These are phyloP conservation scores for Candida alai DNA, from an alignment of 805 yeast species.

Conservation along the genomic window DNA sequence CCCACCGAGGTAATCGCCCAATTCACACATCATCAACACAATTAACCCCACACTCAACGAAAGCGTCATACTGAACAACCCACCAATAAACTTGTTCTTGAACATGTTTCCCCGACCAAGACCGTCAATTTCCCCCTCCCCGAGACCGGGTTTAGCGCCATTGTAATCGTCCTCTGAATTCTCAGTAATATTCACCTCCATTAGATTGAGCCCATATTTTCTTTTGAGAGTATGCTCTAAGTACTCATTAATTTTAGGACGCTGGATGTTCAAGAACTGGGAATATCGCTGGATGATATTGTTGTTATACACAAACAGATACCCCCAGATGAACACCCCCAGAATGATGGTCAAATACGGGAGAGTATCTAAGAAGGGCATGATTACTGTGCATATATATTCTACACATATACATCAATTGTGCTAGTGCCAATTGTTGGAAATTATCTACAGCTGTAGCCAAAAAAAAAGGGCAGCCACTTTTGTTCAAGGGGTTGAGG, in stretches of 20 bases:
- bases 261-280: conserved; percentile 10
- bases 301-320: conserved; percentile 12
- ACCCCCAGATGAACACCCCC: conserved; percentile 8
- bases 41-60: conserved; percentile 31
- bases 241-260: conserved; percentile 22
- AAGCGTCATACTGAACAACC: conserved; percentile 25
- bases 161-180: conserved; percentile 7
- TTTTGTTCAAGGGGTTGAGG: too few relatives aligned
- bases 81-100: conserved; percentile 18
- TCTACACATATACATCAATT: too few relatives aligned
- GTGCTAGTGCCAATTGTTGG: too few relatives aligned
- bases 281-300: conserved; percentile 15
- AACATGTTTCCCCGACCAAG: conserved; percentile 1
- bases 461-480: too few relatives aligned
- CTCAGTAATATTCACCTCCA: conserved; percentile 7
- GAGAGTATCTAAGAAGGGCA: conserved; percentile 6
- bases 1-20: conserved; percentile 20
- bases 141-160: background rate
- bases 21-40: conserved; percentile 34
- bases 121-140: conserved; percentile 3
- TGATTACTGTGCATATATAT: too few relatives aligned
- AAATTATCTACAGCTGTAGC: too few relatives aligned
- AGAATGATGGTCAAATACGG: conserved; percentile 5
- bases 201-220: conserved; percentile 11
- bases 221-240: conserved; percentile 16